These are phyloP conservation scores for Lecanoromycetidae sp. DNA, from an alignment of 2,329 filamentous ascomycete species.

Conservation along the genomic window DNA sequence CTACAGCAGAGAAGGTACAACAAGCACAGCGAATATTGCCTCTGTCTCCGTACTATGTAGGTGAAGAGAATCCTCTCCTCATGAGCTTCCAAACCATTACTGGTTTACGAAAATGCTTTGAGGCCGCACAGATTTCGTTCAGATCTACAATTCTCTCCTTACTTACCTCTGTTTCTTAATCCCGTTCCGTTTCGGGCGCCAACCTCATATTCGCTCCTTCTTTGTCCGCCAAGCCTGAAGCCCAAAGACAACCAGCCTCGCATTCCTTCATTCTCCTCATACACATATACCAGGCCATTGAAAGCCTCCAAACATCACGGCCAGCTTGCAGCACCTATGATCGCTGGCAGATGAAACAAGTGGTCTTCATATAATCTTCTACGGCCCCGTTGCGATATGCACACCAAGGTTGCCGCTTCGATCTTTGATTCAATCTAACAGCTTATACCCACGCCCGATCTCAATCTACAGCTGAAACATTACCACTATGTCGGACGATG, in stretches of 20 bases:
- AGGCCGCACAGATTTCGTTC: background rate
- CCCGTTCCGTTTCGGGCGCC: conserved; percentile 1
- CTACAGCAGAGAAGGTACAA: background rate
- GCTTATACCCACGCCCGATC: no score
- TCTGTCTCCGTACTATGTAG: background rate
- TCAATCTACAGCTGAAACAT: background rate
- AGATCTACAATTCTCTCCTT: background rate
- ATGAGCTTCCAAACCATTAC: background rate
- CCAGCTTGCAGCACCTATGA: background rate
- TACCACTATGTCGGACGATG: conserved; percentile 35
- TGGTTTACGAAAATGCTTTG: background rate
- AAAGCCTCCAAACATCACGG: background rate
- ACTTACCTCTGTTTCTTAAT: background rate
- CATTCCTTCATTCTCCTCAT: background rate
- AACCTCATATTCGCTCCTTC: background rate
- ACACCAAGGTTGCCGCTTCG: background rate
- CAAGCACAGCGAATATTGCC: no score
- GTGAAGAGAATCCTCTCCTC: no score
- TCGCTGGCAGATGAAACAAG: conserved; percentile 12
- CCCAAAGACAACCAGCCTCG: background rate
- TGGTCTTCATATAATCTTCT: background rate
- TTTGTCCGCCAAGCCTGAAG: background rate
- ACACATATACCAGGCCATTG: background rate
- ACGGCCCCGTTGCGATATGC: background rate
- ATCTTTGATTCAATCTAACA: background rate